These are phyloP conservation scores for Monosporascus ibericus DNA, from an alignment of 2,329 filamentous ascomycete genomes.

Conservation along the genomic window DNA sequence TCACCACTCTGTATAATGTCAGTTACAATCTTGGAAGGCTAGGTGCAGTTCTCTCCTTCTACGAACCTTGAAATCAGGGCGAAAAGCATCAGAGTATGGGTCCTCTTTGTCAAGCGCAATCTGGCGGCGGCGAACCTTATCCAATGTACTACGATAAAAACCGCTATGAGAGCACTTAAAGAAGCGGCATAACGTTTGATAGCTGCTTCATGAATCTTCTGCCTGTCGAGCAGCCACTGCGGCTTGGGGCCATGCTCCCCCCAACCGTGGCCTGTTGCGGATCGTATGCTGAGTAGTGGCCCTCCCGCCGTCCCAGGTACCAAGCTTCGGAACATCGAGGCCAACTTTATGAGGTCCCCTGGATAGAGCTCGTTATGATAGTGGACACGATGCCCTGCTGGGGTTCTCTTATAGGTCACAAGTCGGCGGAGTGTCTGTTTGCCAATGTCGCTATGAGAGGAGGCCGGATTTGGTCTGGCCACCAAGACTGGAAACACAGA, in stretches of 20 bases:
- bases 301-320: neutral
- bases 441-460: too few relatives aligned
- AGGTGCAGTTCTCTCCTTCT: neutral
- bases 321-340: neutral
- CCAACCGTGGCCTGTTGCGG: neutral
- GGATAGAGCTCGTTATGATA: too few relatives aligned
- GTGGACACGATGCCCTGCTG: too few relatives aligned
- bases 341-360: too few relatives aligned
- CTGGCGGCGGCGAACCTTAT: neutral
- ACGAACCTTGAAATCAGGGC: constrained; percentile 16
- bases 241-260: neutral
- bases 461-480: too few relatives aligned
- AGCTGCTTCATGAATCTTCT: neutral
- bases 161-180: neutral
- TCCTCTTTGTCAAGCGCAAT: neutral
- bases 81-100: constrained; percentile 4
- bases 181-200: neutral
- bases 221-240: neutral
- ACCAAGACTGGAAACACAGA: too few relatives aligned
- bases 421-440: too few relatives aligned
- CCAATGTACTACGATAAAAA: neutral
- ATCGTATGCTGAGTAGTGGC: neutral
- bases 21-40: neutral
- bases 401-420: too few relatives aligned
- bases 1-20: constrained; percentile 9